Evolutionary conservation across 2,329 filamentous ascomycete genomes (phyloP), one percentile per base, ranked within the genome.

Genomic region (Penicillium sp.): DNA sequence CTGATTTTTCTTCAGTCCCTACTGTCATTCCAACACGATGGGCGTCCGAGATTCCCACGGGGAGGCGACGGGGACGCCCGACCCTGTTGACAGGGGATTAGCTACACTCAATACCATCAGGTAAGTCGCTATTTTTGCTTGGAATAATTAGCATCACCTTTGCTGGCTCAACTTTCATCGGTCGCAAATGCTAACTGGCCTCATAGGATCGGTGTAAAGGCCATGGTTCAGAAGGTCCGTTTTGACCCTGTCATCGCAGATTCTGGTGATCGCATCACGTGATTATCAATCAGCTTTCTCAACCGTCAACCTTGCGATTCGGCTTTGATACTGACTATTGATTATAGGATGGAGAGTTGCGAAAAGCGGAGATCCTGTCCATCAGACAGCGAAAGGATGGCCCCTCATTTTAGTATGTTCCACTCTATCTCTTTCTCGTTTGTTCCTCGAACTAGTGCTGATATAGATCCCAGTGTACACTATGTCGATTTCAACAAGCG

Each of bases 401-500:
- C 14, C 88, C 90, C 36, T 89, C 90, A 51, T 97, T 93, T 70
- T 97, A 97, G 77, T 79, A 72, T 49, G 76, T 66, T 30, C 26
- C 16, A n/a, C 10, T 13, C 4, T 10, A 8, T 14, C 11, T 16
- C 10, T 30, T 26, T 27, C 4, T 11, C 14, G 1, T 11, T 3
- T 53, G 8, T 16, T 26, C 23, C 43, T 18, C 11, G 35, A 23
- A 4, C 23, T 18, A 9, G 35, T 58, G 51, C 60, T 66, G 49
- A 68, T 63, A 62, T 56, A 14, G 30, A 9, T 4, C 26, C 10
- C 48, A 79, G 76, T 74, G 95, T 96, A 67, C 96, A 97, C 73
- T 97, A 97, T 72, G 91, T 96, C 69, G 95, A 96, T 68, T 97
- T 97, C 83, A 97, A 97, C 77, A 97, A 97, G 66, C 84, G 85